These are phyloP conservation scores for Hansfordia pulvinata DNA, from an alignment of 2,329 filamentous ascomycete species.

Conservation along the genomic window DNA sequence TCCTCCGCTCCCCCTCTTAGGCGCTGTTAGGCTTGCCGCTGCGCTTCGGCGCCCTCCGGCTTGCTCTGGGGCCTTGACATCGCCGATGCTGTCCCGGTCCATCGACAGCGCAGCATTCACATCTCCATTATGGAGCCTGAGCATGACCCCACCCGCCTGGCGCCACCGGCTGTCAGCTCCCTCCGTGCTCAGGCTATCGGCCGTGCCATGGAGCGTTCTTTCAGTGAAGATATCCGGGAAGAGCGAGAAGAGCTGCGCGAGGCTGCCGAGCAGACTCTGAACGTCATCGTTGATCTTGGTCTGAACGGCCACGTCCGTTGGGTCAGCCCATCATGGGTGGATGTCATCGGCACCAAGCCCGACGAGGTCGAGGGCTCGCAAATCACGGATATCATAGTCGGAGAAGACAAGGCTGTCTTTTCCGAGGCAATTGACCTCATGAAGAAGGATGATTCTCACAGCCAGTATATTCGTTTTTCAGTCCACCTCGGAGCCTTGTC, in stretches of 20 bases:
- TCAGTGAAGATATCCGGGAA: slow-evolving; percentile 83
- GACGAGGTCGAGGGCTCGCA: slow-evolving; percentile 61
- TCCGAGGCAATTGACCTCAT: slow-evolving; percentile 75
- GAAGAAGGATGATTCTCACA: slow-evolving; percentile 84
- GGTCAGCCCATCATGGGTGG: slow-evolving; percentile 92
- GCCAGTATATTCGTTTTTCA: slow-evolving; percentile 76
- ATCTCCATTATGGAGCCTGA: slow-evolving; percentile 26
- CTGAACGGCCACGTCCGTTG: slow-evolving; percentile 84
- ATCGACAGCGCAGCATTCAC: slow-evolving; percentile 15
- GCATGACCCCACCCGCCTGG: slow-evolving; percentile 27
- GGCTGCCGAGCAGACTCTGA: slow-evolving; percentile 90
- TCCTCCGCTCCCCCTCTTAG: slow-evolving; percentile 1
- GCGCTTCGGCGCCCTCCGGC: slow-evolving; percentile 17
- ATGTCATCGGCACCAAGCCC: slow-evolving; percentile 72
- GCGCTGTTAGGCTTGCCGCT: neutral
- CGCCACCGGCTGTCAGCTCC: slow-evolving; percentile 37
- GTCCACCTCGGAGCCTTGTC: slow-evolving; percentile 58
- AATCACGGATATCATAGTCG: slow-evolving; percentile 68
- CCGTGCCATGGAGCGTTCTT: slow-evolving; percentile 44
- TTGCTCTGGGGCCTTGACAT: slow-evolving; percentile 19
- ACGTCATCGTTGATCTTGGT: slow-evolving; percentile 89
- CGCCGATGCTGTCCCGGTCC: slow-evolving; percentile 25
- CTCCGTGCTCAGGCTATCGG: slow-evolving; percentile 34
- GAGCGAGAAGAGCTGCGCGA: slow-evolving; percentile 89
- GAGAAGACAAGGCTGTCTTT: slow-evolving; percentile 69